Base-by-base conservation (phyloP, 768 basidiomycete species). In the Naematelia aurantialba region DNA sequence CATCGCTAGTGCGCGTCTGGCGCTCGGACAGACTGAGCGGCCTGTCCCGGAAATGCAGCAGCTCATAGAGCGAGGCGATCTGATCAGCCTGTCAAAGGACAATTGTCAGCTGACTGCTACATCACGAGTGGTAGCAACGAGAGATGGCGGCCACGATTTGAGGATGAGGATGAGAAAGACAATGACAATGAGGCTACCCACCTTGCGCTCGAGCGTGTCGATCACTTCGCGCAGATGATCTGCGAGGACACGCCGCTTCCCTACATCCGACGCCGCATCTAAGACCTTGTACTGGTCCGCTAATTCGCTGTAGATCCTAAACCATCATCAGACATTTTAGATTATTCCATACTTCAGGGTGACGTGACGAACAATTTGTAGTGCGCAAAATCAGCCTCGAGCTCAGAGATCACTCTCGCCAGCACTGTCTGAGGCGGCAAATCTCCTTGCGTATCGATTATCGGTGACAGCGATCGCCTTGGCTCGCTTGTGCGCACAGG, bases 341-440 rank as follows among this genome's bases (percentile, higher is more conserved):
- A 11, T 17, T 29, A 4, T 27, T 29, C 5, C 3, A 26, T 44
- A 0, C 8, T 17, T 2, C 0, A 44, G n/a, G n/a, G 24, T 34
- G 17, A 31, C 29, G 5, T 19, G 22, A 79, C 85, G 26, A 65
- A 97, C 96, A 87, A 85, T 78, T 91, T 96, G 76, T 93, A 94
- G 78, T 91, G 90, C 31, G 84, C 84, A 70, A 97, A 98, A 72
- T 99, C 94, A 61, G 91, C 91, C 73, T 98, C 94, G 5, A 99
- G 80, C 76, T 94, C 91, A 60, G 87, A 76, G 27, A 97, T 79
- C 11, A 96, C 90, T 2, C 88, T 81, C 26, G 85, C 82, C 2
- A 96, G 82, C 12, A 94, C 84, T 0, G 91, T 92, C 76, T 97
- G 93, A 22, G 91, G 88, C 1, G 91, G 92, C 5, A 89, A 66